A percentile compares a stretch with the other conserved stretches of the same genome.
Conservation (phyloP, 2,329 filamentous ascomycete species). For the Ampelomyces quisqualis region DNA sequence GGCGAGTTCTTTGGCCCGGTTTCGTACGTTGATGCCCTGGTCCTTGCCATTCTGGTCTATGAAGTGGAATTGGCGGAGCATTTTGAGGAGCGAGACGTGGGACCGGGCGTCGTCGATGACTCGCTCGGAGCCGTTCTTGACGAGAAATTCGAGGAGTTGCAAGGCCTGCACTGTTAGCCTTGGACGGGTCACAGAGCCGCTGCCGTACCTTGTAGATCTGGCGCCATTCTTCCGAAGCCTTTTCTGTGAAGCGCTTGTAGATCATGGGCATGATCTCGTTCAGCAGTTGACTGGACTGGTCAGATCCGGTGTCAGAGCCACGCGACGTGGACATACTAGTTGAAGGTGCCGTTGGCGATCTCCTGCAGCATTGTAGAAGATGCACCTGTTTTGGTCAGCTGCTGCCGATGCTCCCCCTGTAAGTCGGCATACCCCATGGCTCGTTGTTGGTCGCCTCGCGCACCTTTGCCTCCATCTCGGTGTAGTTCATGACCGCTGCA, state of each 20-base stretch:
- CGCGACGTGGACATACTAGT: conserved; percentile 69
- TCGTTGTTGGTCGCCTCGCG: conserved; percentile 99
- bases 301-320: conserved; percentile 11
- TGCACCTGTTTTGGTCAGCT: conserved; percentile 52
- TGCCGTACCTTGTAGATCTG: conserved; percentile 89
- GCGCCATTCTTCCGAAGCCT: conserved; percentile 96
- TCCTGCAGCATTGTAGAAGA: conserved; percentile 92
- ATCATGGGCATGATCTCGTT: conserved; percentile 99
- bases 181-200: neutral
- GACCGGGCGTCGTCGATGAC: conserved; percentile 96
- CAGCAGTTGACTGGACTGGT: conserved; percentile 72
- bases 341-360: conserved; percentile 96
- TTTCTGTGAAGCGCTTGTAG: conserved; percentile 98
- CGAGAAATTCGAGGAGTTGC: conserved; percentile 91
- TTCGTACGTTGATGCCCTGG: conserved; percentile 95
- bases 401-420: conserved; percentile 41
- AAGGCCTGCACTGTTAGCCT: conserved; percentile 57
- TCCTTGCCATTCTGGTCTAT: conserved; percentile 97
- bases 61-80: conserved; percentile 97
- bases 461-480: conserved; percentile 70
- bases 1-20: conserved; percentile 90
- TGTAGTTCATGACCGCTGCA: conserved; percentile 94
- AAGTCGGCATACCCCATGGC: conserved; percentile 78
- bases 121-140: conserved; percentile 97
- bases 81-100: conserved; percentile 92